phyloP scores from a whole-genome alignment of 192 early-diverging fungal genomes.

The Podila verticillata region DNA sequence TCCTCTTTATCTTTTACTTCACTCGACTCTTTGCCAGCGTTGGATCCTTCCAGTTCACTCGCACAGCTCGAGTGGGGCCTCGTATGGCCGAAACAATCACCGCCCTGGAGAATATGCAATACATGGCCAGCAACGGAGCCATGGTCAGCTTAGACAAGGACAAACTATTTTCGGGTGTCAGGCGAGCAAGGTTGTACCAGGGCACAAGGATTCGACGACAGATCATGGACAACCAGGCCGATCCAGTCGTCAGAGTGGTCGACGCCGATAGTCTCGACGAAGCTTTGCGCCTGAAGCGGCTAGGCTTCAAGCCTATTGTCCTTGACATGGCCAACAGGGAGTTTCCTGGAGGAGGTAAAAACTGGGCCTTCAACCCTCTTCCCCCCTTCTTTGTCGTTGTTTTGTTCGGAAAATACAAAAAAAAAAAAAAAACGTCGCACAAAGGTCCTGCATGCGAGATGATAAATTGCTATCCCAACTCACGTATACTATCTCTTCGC shows the following conservation, averaged over 20 bases:
- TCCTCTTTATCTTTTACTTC: conserved; percentile 11
- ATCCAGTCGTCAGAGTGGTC: conserved; percentile 44
- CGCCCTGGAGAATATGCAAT: conserved; percentile 29
- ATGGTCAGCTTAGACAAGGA: conserved; percentile 27
- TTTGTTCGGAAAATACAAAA: not conserved
- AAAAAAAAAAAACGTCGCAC: too few relatives aligned
- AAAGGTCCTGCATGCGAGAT: too few relatives aligned
- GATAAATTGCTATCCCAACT: not conserved
- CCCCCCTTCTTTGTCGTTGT: not conserved
- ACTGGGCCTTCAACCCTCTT: not conserved
- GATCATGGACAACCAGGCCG: conserved; percentile 45
- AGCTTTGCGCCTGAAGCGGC: conserved; percentile 41
- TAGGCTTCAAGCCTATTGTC: conserved; percentile 53
- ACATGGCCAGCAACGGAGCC: conserved; percentile 23
- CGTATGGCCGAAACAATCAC: conserved; percentile 42
- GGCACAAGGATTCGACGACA: conserved; percentile 37
- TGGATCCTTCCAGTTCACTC: conserved; percentile 6
- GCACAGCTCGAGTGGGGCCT: conserved; percentile 13
- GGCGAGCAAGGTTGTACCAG: conserved; percentile 36
- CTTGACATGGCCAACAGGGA: conserved; percentile 55
- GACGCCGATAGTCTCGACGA: conserved; percentile 49
- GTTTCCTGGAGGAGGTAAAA: conserved; percentile 53
- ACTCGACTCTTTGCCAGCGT: conserved; percentile 11
- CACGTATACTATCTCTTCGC: not conserved
- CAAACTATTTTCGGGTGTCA: conserved; percentile 42